These are phyloP conservation scores for Russula foetens DNA, from an alignment of 768 basidiomycete species.

Conservation along the genomic window DNA sequence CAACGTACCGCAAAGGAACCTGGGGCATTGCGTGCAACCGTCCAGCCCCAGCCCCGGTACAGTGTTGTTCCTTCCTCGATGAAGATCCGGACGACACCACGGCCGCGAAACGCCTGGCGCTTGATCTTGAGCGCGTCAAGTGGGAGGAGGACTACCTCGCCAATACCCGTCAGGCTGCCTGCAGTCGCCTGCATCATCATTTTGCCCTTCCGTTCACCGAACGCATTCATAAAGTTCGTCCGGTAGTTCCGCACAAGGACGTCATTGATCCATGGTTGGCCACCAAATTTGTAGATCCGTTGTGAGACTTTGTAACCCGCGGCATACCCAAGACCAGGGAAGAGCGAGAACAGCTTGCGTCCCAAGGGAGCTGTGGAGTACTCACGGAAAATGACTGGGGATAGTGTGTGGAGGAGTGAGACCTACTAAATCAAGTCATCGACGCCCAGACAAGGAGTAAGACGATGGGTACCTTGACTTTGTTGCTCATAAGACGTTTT, in stretches of 20 bases:
- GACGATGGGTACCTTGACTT: slow-evolving; percentile 49
- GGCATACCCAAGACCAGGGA: slow-evolving; percentile 96
- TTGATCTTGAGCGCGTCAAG: slow-evolving; percentile 98
- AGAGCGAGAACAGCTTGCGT: slow-evolving; percentile 79
- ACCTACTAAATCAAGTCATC: slow-evolving; percentile 36
- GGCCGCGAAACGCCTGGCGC: slow-evolving; percentile 94
- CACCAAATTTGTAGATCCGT: slow-evolving; percentile 95
- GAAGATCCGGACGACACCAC: slow-evolving; percentile 84
- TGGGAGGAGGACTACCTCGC: slow-evolving; percentile 96
- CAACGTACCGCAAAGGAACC: slow-evolving; percentile 83
- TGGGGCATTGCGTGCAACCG: slow-evolving; percentile 94
- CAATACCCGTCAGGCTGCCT: slow-evolving; percentile 75
- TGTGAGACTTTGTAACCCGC: slow-evolving; percentile 96
- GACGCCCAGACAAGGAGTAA: background rate
- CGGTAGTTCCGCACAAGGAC: slow-evolving; percentile 78
- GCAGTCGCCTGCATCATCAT: slow-evolving; percentile 93
- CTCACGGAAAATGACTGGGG: slow-evolving; percentile 82
- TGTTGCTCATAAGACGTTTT: slow-evolving; percentile 99
- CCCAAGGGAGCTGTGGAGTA: slow-evolving; percentile 59
- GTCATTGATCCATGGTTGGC: slow-evolving; percentile 97
- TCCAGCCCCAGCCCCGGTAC: slow-evolving; percentile 99
- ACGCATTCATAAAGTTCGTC: slow-evolving; percentile 67
- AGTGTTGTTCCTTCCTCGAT: slow-evolving; percentile 85
- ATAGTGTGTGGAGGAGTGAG: slow-evolving; percentile 51
- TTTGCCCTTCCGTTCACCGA: slow-evolving; percentile 93